Percentiles rank a stretch among this genome's conserved stretches.
phyloP scores from a whole-genome alignment of 495 filamentous ascomycete species.

The Astrothelium subdiscretum region DNA sequence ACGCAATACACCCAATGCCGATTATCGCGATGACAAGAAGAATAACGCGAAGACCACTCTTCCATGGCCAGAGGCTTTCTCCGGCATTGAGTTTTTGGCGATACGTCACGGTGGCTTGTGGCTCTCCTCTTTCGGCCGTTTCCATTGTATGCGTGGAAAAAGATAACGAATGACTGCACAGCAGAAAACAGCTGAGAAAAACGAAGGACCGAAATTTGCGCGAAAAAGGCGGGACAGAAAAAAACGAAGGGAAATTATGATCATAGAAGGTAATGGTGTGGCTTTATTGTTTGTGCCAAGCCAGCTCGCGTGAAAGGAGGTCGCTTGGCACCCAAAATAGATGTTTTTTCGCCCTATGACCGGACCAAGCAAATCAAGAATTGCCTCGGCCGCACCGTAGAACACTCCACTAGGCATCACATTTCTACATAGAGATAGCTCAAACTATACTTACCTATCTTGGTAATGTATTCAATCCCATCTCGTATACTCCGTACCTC shows the following conservation, averaged over 20 bases:
- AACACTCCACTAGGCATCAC: too few relatives aligned
- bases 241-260: not conserved
- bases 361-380: too few relatives aligned
- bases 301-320: too few relatives aligned
- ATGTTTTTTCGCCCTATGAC: too few relatives aligned
- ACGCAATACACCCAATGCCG: conserved; percentile 20
- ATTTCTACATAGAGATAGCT: too few relatives aligned
- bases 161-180: not conserved
- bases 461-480: too few relatives aligned
- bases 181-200: not conserved
- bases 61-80: conserved; percentile 22
- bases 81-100: conserved; percentile 11
- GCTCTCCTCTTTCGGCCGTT: not conserved
- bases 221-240: not conserved
- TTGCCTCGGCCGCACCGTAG: too few relatives aligned
- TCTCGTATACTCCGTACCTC: too few relatives aligned
- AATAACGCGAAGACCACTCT: conserved; percentile 20
- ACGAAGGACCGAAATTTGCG: not conserved
- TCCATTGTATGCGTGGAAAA: not conserved
- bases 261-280: too few relatives aligned
- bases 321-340: too few relatives aligned
- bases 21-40: conserved; percentile 18
- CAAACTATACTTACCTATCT: too few relatives aligned
- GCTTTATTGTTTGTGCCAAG: too few relatives aligned
- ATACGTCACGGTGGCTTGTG: conserved; percentile 6